phyloP scores from a whole-genome alignment of 129 eudicot genomes.

The Oenanthe sinensis region DNA sequence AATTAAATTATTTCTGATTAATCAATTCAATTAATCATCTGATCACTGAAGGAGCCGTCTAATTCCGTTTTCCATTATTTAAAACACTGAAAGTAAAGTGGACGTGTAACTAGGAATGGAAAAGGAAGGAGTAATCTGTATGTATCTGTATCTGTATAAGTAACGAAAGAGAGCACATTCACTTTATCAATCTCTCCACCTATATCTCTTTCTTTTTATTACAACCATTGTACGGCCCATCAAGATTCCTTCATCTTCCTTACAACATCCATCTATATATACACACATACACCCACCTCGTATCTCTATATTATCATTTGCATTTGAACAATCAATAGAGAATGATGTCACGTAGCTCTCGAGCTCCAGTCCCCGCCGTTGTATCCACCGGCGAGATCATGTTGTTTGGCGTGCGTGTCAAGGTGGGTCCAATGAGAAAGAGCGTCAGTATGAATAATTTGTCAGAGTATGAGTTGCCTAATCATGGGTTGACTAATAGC shows the following conservation, averaged over 20 bases:
- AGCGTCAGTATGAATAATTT: conserved; percentile 87
- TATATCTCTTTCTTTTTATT: not conserved
- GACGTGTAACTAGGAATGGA: no score
- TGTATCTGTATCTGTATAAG: not conserved
- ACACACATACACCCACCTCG: not conserved
- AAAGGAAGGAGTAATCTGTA: no score
- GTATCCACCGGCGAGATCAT: conserved; percentile 52
- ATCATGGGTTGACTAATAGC: conserved; percentile 20
- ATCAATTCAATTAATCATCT: no score
- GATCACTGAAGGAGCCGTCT: no score
- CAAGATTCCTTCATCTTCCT: conserved; percentile 7
- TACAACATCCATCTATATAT: not conserved
- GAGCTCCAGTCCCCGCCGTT: conserved; percentile 21
- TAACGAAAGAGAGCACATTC: conserved; percentile 3
- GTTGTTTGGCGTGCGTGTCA: conserved; percentile 86
- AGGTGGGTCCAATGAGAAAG: conserved; percentile 94
- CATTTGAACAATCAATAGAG: not conserved
- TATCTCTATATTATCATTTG: not conserved
- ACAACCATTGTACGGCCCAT: conserved; percentile 10
- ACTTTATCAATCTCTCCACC: not conserved
- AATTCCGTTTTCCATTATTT: no score
- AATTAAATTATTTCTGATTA: no score
- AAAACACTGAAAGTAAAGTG: no score
- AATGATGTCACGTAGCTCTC: conserved; percentile 23
- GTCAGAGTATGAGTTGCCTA: conserved; percentile 55